These are phyloP conservation scores for Imleria badia DNA, from an alignment of 768 basidiomycete genomes.

Conservation along the genomic window DNA sequence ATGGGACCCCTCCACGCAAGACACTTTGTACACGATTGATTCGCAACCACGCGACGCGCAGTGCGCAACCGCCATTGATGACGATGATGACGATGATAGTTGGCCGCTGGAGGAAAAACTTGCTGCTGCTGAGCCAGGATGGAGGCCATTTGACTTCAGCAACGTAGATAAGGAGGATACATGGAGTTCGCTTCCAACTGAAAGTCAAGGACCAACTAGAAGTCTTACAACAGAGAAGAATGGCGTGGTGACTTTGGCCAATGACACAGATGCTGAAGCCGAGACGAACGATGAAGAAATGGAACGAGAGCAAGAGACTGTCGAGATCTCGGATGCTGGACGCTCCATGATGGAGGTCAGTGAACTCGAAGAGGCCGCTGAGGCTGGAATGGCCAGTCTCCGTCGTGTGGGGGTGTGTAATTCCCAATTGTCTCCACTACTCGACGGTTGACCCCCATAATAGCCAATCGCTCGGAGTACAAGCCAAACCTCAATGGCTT, in stretches of 20 bases:
- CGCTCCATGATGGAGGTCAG: slow-evolving; percentile 29
- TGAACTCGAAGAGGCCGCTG: slow-evolving; percentile 41
- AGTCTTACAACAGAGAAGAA: slow-evolving; percentile 17
- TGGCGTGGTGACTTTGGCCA: neutral
- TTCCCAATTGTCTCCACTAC: neutral
- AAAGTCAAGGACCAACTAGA: slow-evolving; percentile 44
- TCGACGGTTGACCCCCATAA: slow-evolving; percentile 8
- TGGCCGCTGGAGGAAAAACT: slow-evolving; percentile 74
- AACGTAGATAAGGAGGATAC: slow-evolving; percentile 66
- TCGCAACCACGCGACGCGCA: slow-evolving; percentile 33
- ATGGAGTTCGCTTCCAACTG: slow-evolving; percentile 69
- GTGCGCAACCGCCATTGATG: slow-evolving; percentile 29
- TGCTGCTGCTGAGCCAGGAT: slow-evolving; percentile 49
- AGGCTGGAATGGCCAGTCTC: slow-evolving; percentile 38
- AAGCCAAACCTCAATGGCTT: slow-evolving; percentile 57
- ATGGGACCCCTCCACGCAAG: slow-evolving; percentile 64
- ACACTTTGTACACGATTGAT: slow-evolving; percentile 48
- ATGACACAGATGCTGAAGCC: slow-evolving; percentile 12
- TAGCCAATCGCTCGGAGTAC: slow-evolving; percentile 39
- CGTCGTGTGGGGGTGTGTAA: slow-evolving; percentile 43
- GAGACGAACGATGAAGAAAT: slow-evolving; percentile 10
- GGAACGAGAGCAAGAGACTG: slow-evolving; percentile 11
- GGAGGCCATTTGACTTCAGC: slow-evolving; percentile 58
- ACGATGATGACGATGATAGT: slow-evolving; percentile 64
- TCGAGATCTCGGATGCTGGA: slow-evolving; percentile 39